Base-by-base conservation (phyloP, 1,284 basidiomycete genomes). In the Cerioporus squamosus region DNA sequence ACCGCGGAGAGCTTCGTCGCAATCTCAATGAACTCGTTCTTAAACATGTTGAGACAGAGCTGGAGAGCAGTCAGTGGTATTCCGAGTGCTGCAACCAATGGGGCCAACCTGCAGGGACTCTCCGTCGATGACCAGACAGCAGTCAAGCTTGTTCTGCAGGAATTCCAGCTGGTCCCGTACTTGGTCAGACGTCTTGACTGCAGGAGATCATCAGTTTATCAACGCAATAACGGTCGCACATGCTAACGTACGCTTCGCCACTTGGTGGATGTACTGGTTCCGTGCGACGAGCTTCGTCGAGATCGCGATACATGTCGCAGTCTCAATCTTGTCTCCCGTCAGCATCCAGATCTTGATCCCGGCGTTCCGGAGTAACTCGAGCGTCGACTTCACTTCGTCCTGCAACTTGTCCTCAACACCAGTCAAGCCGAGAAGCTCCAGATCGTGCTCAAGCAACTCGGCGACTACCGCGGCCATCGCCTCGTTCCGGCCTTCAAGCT, bases 281-380 rank as follows among this genome's bases (percentile, higher is more conserved):
- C 97, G 82, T 17, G 94, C 91, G 0, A 99, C 97, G 23, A 99
- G 81, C 72, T 98, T 99, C 29, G 94, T 97, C 38, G 95, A 98
- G 62, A 98, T 95, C 1, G 97, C 96, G 68, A 99, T 99, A 75
- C 96, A 98, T 31, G 96, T 93, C 7, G 97, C 97, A 2, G 97
- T 99, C 79, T 99, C 97, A 61, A 99, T 95, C 79, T 99, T 99
- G 77, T 99, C 97, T 0, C 97, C 97, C 0, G 97, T 99, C 68
- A 99, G 80, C 97, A 99, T 99, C 97, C 97, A 99, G 55, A 99
- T 98, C 80, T 95, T 98, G 76, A 99, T 90, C 2, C 97, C 97
- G 0, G 97, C 97, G 72, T 99, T 99, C 62, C 96, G 81, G 64
- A 99, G 75, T 48, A 98, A 72, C 76, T 99, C 97, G 60, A 99